A percentile compares a stretch with the other conserved stretches of the same genome.
Conservation (phyloP, 1,284 basidiomycete species). For the Cutaneotrichosporon sp. region DNA sequence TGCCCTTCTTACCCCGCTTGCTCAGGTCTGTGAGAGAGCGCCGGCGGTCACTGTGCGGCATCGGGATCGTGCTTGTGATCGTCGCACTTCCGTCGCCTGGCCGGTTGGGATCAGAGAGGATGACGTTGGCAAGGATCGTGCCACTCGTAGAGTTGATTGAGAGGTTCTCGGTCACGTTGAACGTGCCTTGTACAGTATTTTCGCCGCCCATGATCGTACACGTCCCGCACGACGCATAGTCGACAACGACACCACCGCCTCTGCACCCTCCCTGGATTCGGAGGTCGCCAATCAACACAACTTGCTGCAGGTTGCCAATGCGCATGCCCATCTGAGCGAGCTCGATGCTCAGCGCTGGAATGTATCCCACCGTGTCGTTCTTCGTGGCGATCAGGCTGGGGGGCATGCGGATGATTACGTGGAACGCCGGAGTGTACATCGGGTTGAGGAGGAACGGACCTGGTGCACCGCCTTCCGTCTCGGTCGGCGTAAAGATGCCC, state of each 20-base stretch:
- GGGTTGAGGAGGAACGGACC: constrained; percentile 36
- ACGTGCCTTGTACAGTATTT: constrained; percentile 44
- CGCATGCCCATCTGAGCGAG: constrained; percentile 47
- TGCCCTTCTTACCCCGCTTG: neutral
- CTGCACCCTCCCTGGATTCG: constrained; percentile 26
- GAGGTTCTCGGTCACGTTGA: constrained; percentile 46
- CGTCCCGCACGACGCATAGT: constrained; percentile 36
- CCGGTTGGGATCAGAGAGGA: constrained; percentile 38
- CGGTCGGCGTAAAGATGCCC: constrained; percentile 46
- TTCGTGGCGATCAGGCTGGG: constrained; percentile 28
- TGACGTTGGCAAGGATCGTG: constrained; percentile 43
- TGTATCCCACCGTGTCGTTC: constrained; percentile 19
- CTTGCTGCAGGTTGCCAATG: constrained; percentile 40
- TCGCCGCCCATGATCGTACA: constrained; percentile 36
- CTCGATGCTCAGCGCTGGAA: constrained; percentile 31
- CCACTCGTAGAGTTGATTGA: constrained; percentile 46
- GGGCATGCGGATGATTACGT: constrained; percentile 44
- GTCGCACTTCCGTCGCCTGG: constrained; percentile 25
- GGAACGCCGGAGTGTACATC: constrained; percentile 36
- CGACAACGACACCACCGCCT: constrained; percentile 41
- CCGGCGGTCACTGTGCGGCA: constrained; percentile 10
- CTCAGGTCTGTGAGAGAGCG: neutral
- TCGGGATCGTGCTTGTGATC: constrained; percentile 17
- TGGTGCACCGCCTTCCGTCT: constrained; percentile 39
- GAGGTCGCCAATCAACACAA: constrained; percentile 38